A percentile compares a stretch with the other conserved stretches of the same genome.
These are phyloP conservation scores for Aspergillus proliferans DNA, from an alignment of 2,329 filamentous ascomycete genomes.

Conservation along the genomic window DNA sequence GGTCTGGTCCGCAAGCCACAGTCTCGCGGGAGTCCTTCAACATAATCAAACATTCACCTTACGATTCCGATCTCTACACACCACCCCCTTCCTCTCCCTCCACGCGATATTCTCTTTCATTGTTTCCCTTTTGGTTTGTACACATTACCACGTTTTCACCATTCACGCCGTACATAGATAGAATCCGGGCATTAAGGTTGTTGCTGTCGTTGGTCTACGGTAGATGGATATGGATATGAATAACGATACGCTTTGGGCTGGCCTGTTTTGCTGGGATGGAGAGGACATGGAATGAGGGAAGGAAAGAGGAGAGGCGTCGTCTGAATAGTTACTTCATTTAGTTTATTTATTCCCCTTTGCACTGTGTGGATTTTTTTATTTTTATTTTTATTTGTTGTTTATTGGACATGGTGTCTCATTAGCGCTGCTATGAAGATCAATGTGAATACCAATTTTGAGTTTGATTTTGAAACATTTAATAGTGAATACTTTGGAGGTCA, in stretches of 20 bases:
- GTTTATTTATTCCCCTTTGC: conserved; percentile 9
- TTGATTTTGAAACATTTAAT: too few relatives aligned
- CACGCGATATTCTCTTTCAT: conserved; percentile 1
- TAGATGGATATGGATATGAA: conserved; percentile 5
- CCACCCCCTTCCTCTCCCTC: neutral
- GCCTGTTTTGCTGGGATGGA: too few relatives aligned
- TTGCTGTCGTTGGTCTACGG: conserved; percentile 6
- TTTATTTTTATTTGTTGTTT: neutral
- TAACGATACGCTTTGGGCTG: too few relatives aligned
- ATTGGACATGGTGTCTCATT: conserved; percentile 1
- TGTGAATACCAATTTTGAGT: neutral
- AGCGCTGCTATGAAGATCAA: conserved; percentile 2
- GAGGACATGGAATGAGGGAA: neutral
- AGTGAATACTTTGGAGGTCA: too few relatives aligned
- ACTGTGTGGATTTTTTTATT: neutral
- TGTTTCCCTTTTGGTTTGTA: conserved; percentile 17
- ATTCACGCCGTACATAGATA: conserved; percentile 42
- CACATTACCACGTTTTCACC: neutral
- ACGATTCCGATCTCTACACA: neutral
- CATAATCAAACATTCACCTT: conserved; percentile 10
- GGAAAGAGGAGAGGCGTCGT: conserved; percentile 1
- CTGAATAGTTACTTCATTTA: neutral
- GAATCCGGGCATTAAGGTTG: conserved; percentile 50
- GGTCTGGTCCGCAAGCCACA: conserved; percentile 50
- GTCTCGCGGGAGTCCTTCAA: conserved; percentile 33